Conservation (phyloP, 2,329 filamentous ascomycete species). For the Madurella mycetomatis region DNA sequence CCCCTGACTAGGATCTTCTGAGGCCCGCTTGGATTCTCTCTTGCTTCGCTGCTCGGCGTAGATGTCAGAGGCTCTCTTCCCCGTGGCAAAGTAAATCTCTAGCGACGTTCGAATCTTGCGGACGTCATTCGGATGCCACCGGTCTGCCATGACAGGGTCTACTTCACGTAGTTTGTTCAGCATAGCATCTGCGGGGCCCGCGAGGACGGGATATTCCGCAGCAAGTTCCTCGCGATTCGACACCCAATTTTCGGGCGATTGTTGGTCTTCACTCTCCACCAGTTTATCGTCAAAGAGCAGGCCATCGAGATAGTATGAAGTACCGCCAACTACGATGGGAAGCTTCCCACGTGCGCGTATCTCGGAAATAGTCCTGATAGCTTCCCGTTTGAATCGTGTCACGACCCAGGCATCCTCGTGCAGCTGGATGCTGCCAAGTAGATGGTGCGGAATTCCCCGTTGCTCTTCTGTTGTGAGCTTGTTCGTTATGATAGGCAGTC, state of each 20-base stretch:
- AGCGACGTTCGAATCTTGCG: slow-evolving; percentile 87
- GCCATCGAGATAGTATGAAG: slow-evolving; percentile 90
- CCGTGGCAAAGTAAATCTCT: slow-evolving; percentile 83
- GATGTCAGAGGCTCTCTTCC: slow-evolving; percentile 75
- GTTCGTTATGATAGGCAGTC: slow-evolving; percentile 91
- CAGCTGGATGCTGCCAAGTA: slow-evolving; percentile 73
- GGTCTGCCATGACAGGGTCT: slow-evolving; percentile 81
- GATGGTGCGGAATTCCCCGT: slow-evolving; percentile 78
- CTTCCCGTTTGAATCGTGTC: slow-evolving; percentile 68
- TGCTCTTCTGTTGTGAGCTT: slow-evolving; percentile 75
- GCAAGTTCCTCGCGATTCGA: slow-evolving; percentile 33
- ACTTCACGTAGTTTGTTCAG: slow-evolving; percentile 69
- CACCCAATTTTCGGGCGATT: not conserved
- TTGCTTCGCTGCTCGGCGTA: slow-evolving; percentile 68
- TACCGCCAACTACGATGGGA: slow-evolving; percentile 89
- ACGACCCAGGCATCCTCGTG: slow-evolving; percentile 81
- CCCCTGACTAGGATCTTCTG: slow-evolving; percentile 14
- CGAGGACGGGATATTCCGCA: slow-evolving; percentile 63
- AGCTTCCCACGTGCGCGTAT: slow-evolving; percentile 74
- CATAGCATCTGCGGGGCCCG: slow-evolving; percentile 66
- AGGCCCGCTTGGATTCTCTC: slow-evolving; percentile 24
- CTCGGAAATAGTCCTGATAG: slow-evolving; percentile 64
- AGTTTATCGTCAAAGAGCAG: slow-evolving; percentile 75
- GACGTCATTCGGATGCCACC: slow-evolving; percentile 91
- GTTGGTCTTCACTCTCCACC: slow-evolving; percentile 38